These are phyloP conservation scores for Lunularia cruciata DNA, from an alignment of 225 moss, liverwort and hornwort species.

Conservation along the genomic window DNA sequence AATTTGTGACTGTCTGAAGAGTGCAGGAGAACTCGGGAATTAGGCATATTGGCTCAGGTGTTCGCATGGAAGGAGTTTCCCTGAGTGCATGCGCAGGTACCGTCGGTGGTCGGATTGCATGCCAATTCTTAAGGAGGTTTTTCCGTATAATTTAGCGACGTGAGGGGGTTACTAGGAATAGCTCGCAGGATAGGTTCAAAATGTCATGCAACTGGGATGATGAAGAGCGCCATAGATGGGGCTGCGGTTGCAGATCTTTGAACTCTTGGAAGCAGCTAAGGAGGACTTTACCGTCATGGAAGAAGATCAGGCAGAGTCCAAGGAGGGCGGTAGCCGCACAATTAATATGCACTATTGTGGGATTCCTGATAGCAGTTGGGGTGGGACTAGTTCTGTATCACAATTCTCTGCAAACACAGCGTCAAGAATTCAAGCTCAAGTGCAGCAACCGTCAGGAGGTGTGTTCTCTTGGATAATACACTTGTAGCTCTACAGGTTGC, in stretches of 20 bases:
- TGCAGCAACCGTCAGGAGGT: slow-evolving; percentile 54
- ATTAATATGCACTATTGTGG: slow-evolving; percentile 24
- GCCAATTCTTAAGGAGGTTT: background rate
- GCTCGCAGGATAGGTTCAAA: background rate
- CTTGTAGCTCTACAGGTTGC: background rate
- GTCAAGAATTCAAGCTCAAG: slow-evolving; percentile 42
- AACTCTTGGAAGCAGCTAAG: background rate
- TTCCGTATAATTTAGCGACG: background rate
- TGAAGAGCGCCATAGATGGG: background rate
- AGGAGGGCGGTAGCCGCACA: slow-evolving; percentile 37
- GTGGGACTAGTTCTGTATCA: slow-evolving; percentile 42
- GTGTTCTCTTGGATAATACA: background rate
- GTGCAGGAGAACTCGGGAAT: background rate
- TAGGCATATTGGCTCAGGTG: background rate
- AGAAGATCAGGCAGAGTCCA: slow-evolving; percentile 28
- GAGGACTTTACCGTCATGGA: slow-evolving; percentile 29
- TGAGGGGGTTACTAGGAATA: background rate
- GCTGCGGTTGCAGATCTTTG: background rate
- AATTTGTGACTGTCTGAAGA: too few relatives aligned
- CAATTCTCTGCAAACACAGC: slow-evolving; percentile 33
- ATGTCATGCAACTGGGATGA: background rate
- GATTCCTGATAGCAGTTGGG: slow-evolving; percentile 32
- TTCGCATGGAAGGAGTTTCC: background rate
- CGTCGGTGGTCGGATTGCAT: background rate
- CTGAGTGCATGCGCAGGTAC: slow-evolving; percentile 3